phyloP scores from a whole-genome alignment of 2,329 filamentous ascomycete genomes.

The Penicillium sp. region DNA sequence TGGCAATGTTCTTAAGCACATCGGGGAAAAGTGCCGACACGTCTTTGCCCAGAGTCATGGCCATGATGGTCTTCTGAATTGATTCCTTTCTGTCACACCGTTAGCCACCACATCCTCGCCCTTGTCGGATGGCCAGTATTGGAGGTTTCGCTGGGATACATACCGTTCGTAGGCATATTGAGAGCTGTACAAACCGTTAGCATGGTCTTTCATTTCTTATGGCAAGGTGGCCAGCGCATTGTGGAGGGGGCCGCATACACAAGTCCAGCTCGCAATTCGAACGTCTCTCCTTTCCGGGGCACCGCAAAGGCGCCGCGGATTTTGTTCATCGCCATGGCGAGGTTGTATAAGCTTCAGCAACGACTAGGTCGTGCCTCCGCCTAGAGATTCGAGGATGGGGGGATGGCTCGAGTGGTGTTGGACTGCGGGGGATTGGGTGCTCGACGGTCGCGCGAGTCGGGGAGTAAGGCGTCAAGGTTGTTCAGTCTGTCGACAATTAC shows the following conservation, averaged over 20 bases:
- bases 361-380: conserved; percentile 40
- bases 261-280: conserved; percentile 90
- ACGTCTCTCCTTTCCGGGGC: conserved; percentile 96
- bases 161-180: conserved; percentile 97
- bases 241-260: conserved; percentile 53
- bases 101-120: conserved; percentile 27
- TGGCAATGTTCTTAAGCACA: conserved; percentile 98
- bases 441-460: conserved; percentile 32
- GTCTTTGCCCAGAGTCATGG: conserved; percentile 98
- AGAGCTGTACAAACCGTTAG: conserved; percentile 60
- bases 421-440: conserved; percentile 37
- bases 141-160: conserved; percentile 12
- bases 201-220: conserved; percentile 27
- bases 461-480: conserved; percentile 11
- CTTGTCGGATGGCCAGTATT: neutral
- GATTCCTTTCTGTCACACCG: conserved; percentile 74
- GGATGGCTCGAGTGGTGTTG: conserved; percentile 17
- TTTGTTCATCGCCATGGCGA: conserved; percentile 86
- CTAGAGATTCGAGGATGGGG: conserved; percentile 19
- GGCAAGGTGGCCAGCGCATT: conserved; percentile 13
- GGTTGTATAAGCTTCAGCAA: conserved; percentile 34
- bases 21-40: conserved; percentile 96
- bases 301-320: conserved; percentile 91
- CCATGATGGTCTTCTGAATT: conserved; percentile 99
- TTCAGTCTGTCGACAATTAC: conserved; percentile 8